A percentile compares a stretch with the other conserved stretches of the same genome.
phyloP scores from a whole-genome alignment of 2,329 filamentous ascomycete species.

The Xylariales sp. region DNA sequence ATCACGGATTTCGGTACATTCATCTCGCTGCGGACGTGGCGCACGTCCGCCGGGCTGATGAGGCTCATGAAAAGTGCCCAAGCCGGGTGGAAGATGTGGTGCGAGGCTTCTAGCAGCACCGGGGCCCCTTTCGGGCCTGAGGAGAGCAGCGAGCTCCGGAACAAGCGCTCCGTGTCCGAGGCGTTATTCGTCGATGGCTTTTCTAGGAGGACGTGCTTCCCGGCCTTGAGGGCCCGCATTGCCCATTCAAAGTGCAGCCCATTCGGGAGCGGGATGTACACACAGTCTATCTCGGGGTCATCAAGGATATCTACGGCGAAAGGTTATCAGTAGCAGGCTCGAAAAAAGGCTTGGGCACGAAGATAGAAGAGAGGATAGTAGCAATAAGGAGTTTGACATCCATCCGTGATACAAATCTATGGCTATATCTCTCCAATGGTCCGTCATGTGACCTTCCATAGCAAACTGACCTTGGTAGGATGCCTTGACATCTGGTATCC shows the following conservation, averaged over 20 bases:
- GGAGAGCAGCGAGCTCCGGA: constrained; percentile 22
- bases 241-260: constrained; percentile 42
- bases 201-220: constrained; percentile 43
- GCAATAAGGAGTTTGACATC: too few relatives aligned
- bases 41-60: constrained; percentile 32
- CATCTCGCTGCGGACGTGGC: constrained; percentile 24
- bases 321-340: too few relatives aligned
- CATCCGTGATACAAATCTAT: too few relatives aligned
- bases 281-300: constrained; percentile 38
- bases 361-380: too few relatives aligned
- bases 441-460: too few relatives aligned
- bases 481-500: constrained; percentile 43
- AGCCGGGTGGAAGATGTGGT: constrained; percentile 35
- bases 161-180: constrained; percentile 29
- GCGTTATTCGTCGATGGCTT: constrained; percentile 37
- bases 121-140: constrained; percentile 24
- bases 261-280: constrained; percentile 47
- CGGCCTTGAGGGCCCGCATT: constrained; percentile 38
- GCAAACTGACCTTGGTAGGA: constrained; percentile 40
- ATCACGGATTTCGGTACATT: constrained; percentile 21
- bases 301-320: constrained; percentile 33
- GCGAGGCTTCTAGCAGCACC: constrained; percentile 38
- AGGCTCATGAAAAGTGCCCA: constrained; percentile 31
- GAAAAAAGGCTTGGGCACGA: too few relatives aligned
- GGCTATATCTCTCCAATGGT: too few relatives aligned